Base-by-base conservation (phyloP, 2,329 filamentous ascomycete species). In the Furcasterigmium furcatum region DNA sequence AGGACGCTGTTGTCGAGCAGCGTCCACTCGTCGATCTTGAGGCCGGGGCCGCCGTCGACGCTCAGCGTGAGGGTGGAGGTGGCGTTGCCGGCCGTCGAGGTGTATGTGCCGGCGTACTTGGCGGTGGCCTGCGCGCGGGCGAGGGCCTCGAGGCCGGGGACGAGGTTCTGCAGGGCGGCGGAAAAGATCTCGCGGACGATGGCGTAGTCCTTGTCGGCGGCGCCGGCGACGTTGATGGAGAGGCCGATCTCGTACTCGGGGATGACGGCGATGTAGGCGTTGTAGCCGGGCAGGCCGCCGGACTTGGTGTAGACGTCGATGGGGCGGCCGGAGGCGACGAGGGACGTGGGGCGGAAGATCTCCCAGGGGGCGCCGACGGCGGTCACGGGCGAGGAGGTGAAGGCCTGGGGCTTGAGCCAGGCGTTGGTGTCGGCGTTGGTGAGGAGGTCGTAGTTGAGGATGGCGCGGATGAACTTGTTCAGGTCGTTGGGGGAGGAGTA, bases 381-480 rank as follows among this genome's bases (percentile, higher is more conserved):
- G 43, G 64, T 60, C 4, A 61, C 63, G 43, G 58, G 56, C 3
- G 60, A 64, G 2, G 64, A 65, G 4, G 70, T 73, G 53, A 63
- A 62, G n/a, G 60, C 54, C 4, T 57, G 56, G 4, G 67, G 72
- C 49, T 75, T 72, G 49, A 77, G 60, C 73, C 73, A 77, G n/a
- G 59, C 56, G 4, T 66, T 58, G 1, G 74, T 72, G 35, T 65
- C 48, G 10, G 54, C 53, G 0, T 64, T 56, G 0, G 65, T 55
- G 4, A 74, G 61, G 12, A 75, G 59, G 9, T 63, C 60, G 50
- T 68, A 60, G 19, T 55, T 62, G 4, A 74, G 60, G 27, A 77
- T 72, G 3, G 67, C 66, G 12, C 63, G 54, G 9, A 65, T 66
- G 13, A 76, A 61, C 3, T 61, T 59, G 36, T 67, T 57, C 46